Evolutionary conservation across 208 protist species (phyloP).

Genomic region (Acanthamoeba quina): DNA sequence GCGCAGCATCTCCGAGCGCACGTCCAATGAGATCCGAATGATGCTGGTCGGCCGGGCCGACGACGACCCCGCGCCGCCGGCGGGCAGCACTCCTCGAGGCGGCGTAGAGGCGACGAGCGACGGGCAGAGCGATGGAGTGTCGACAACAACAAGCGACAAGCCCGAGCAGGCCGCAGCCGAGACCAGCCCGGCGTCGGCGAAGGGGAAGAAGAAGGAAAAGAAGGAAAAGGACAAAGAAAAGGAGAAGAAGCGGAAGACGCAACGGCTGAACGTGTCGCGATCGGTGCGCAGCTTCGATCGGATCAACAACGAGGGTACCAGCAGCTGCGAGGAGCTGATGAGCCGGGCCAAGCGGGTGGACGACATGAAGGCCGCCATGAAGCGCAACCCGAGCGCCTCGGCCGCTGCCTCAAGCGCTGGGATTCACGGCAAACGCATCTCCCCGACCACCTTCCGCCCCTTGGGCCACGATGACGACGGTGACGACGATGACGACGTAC

Average conservation of each 20-base stretch:
- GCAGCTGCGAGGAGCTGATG: conserved; percentile 4
- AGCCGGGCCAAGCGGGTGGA: conserved; percentile 7
- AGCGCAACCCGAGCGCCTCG: background rate
- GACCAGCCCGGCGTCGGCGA: background rate
- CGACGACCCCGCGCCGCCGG: background rate
- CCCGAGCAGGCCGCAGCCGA: background rate
- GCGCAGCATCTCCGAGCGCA: conserved; percentile 23
- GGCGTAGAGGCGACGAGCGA: background rate
- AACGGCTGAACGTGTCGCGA: background rate
- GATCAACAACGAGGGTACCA: background rate
- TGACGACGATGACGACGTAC: background rate
- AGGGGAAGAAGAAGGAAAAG: background rate
- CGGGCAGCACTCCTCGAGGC: background rate
- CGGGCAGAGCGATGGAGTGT: background rate
- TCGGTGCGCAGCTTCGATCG: conserved; percentile 44
- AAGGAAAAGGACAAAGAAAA: background rate
- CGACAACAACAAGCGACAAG: background rate
- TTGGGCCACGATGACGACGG: too few species aligned
- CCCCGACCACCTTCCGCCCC: background rate
- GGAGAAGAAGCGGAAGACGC: background rate
- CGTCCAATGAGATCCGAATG: background rate
- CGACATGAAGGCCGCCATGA: conserved; percentile 2
- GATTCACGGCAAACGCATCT: background rate
- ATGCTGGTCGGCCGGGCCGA: background rate
- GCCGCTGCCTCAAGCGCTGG: background rate